phyloP scores from a whole-genome alignment of 345 rosid species.

The Populus tremula region DNA sequence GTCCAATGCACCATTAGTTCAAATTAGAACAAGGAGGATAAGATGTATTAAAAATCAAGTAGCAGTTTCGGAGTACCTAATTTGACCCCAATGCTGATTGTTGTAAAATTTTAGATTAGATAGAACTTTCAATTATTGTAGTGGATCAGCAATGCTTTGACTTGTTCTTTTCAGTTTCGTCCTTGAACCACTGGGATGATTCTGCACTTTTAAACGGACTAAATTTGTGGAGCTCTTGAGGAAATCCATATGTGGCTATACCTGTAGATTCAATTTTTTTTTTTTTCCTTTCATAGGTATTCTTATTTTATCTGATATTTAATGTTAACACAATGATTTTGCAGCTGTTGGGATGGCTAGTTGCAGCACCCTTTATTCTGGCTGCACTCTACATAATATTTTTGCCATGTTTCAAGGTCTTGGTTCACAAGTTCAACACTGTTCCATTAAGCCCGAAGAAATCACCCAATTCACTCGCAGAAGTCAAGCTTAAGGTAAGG shows the following conservation, averaged over 20 bases:
- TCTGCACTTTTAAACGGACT: background rate
- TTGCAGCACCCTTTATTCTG: slow-evolving; percentile 55
- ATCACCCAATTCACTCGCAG: slow-evolving; percentile 27
- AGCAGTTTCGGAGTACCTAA: no score
- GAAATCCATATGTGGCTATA: background rate
- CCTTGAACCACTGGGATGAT: background rate
- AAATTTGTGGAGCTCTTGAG: background rate
- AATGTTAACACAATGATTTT: background rate
- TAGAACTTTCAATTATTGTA: no score
- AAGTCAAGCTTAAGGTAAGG: slow-evolving; percentile 55
- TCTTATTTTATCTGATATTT: background rate
- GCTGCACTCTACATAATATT: slow-evolving; percentile 40
- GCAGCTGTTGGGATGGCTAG: slow-evolving; percentile 77
- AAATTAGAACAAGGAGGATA: no score
- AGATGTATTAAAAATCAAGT: no score
- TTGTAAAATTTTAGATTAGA: no score
- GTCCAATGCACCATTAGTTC: no score
- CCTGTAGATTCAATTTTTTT: background rate
- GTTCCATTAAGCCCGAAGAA: slow-evolving; percentile 44
- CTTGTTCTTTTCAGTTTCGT: no score
- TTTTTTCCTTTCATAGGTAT: background rate
- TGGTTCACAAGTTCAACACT: slow-evolving; percentile 52
- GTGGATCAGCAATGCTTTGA: no score
- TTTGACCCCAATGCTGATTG: no score
- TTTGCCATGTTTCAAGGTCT: slow-evolving; percentile 55